A percentile compares a stretch with the other conserved stretches of the same genome.
These are phyloP conservation scores for Barnettozyma botsteinii DNA, from an alignment of 805 yeast genomes.

Conservation along the genomic window DNA sequence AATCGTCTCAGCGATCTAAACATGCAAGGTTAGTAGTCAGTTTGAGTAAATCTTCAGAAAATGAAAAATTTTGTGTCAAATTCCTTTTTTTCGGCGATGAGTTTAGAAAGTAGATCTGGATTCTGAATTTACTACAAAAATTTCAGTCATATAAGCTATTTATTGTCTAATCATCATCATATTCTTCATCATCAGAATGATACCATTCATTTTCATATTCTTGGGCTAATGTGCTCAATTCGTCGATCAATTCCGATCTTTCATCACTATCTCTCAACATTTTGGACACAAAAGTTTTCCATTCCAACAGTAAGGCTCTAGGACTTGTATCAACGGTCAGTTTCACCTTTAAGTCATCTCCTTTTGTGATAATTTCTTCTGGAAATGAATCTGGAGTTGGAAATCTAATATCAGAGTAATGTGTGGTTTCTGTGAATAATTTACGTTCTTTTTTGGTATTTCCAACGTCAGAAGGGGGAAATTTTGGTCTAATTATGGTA, in stretches of 20 bases:
- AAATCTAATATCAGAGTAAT: constrained; percentile 10
- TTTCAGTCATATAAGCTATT: not conserved
- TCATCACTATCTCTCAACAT: constrained; percentile 37
- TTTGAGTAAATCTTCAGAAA: no score
- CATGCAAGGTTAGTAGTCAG: constrained; percentile 11
- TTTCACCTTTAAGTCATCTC: constrained; percentile 16
- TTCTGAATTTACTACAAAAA: not conserved
- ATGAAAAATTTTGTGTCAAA: constrained; percentile 1
- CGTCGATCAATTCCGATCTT: constrained; percentile 47
- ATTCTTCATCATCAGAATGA: constrained; percentile 29
- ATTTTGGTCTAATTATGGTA: constrained; percentile 21
- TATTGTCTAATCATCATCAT: constrained; percentile 31
- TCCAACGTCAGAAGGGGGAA: not conserved
- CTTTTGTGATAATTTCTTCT: constrained; percentile 8
- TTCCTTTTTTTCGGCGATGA: constrained; percentile 1
- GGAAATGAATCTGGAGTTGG: constrained; percentile 32
- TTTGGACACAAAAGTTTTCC: constrained; percentile 28
- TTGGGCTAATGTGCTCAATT: constrained; percentile 36
- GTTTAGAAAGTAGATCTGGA: not conserved
- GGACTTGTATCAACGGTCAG: constrained; percentile 21
- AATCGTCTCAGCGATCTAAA: constrained; percentile 4
- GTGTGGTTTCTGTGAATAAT: constrained; percentile 4
- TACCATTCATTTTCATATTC: constrained; percentile 50
- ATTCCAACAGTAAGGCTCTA: constrained; percentile 13
- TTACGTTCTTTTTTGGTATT: constrained; percentile 4